Conservation (phyloP, 805 yeast species). For the Candida railenensis region DNA sequence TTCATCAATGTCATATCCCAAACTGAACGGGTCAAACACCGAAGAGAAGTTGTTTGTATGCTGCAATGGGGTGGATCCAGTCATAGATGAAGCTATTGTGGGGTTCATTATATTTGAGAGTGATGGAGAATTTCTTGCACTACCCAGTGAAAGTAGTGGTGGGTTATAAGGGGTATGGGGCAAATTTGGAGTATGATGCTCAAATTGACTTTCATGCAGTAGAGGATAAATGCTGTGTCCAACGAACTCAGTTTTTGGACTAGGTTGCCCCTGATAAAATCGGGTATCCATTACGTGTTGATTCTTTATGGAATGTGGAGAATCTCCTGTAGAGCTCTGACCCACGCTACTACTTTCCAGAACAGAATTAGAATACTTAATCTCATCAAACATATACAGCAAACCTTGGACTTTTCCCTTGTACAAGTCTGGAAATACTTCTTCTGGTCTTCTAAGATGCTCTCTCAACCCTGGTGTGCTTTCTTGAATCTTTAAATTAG, state of each 20-base stretch:
- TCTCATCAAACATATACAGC: neutral
- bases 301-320: no score
- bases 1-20: conserved; percentile 10
- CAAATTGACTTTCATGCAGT: no score
- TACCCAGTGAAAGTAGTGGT: neutral
- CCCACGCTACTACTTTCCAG: neutral
- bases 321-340: neutral
- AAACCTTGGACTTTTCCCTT: neutral
- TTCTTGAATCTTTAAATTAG: conserved; percentile 14
- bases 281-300: no score
- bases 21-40: neutral
- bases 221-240: neutral
- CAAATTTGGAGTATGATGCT: neutral
- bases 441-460: conserved; percentile 15
- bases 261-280: no score
- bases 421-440: conserved; percentile 18
- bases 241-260: neutral
- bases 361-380: neutral
- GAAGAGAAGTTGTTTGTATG: no score
- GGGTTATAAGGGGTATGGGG: neutral
- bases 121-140: neutral
- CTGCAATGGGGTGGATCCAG: no score
- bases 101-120: conserved; percentile 1
- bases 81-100: conserved; percentile 13
- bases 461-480: conserved; percentile 15